Evolutionary conservation across 2,329 filamentous ascomycete genomes (phyloP).

Genomic region (Aquanectria penicillioides): DNA sequence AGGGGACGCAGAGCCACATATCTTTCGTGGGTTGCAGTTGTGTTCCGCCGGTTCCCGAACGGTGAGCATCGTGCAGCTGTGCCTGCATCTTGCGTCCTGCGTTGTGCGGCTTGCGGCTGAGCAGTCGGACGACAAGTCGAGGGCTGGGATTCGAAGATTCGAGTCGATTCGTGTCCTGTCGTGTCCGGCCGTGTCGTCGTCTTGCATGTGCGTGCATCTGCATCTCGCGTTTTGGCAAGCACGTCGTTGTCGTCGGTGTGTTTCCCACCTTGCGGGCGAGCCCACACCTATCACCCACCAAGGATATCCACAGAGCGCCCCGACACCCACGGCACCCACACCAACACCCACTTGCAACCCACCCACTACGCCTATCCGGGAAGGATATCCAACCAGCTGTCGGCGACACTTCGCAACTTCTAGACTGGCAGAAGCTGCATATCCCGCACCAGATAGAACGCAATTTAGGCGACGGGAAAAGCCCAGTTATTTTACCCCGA

Average conservation of each 20-base stretch:
- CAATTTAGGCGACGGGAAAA: conserved; percentile 11
- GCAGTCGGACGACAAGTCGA: too few species aligned
- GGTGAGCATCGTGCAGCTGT: conserved; percentile 12
- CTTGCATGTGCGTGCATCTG: too few species aligned
- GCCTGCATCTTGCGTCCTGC: conserved; percentile 20
- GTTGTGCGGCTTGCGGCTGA: neutral
- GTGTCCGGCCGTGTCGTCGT: too few species aligned
- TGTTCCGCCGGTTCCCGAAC: conserved; percentile 5
- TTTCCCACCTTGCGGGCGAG: conserved; percentile 9
- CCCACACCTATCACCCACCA: conserved; percentile 5
- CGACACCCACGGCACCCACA: neutral
- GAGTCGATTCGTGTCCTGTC: neutral
- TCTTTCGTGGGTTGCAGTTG: too few species aligned
- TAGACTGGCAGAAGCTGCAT: conserved; percentile 9
- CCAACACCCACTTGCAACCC: neutral
- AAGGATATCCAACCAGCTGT: conserved; percentile 5
- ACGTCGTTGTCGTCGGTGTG: neutral
- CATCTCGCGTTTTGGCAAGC: conserved; percentile 1
- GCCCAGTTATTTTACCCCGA: conserved; percentile 8
- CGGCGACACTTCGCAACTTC: neutral
- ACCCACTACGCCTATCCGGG: conserved; percentile 18
- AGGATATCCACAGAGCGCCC: conserved; percentile 5
- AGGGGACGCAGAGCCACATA: too few species aligned
- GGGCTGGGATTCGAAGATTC: neutral
- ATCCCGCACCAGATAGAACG: conserved; percentile 5